Evolutionary conservation across 768 basidiomycete genomes (phyloP).

Genomic region (Boletus fagicola): DNA sequence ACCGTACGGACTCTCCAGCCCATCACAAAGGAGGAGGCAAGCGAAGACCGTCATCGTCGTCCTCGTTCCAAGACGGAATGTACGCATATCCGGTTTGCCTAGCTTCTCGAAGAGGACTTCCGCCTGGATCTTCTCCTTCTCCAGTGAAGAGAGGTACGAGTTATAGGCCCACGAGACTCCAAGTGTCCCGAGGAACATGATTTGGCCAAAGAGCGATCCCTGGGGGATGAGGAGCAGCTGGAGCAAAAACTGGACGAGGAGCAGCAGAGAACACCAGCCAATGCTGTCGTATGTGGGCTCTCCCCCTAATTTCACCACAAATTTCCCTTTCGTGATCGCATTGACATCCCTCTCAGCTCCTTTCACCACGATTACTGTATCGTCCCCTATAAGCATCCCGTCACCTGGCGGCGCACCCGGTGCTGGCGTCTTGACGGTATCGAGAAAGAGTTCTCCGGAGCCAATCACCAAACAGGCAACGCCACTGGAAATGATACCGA

Average conservation of each 20-base stretch:
- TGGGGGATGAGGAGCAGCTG: constrained; percentile 39
- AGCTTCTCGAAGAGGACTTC: constrained; percentile 19
- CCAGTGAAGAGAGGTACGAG: constrained; percentile 37
- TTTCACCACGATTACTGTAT: constrained; percentile 30
- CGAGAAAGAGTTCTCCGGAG: constrained; percentile 25
- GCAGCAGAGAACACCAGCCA: constrained; percentile 32
- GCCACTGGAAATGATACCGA: constrained; percentile 35
- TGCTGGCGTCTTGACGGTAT: constrained; percentile 20
- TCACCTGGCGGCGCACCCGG: constrained; percentile 30
- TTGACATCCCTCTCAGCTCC: constrained; percentile 34
- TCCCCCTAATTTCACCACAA: constrained; percentile 20
- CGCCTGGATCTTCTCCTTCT: constrained; percentile 32
- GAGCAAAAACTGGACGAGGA: constrained; percentile 33
- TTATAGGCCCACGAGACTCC: constrained; percentile 37
- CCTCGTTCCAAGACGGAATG: constrained; percentile 24
- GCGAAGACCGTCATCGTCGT: constrained; percentile 27
- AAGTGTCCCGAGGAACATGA: constrained; percentile 34
- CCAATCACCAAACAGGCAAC: constrained; percentile 30
- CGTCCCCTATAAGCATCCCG: constrained; percentile 28
- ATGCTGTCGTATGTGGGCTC: constrained; percentile 16
- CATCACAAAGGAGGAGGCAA: constrained; percentile 25
- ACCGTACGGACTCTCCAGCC: constrained; percentile 17
- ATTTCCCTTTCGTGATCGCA: constrained; percentile 33
- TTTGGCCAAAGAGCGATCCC: constrained; percentile 34
- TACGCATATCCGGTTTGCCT: constrained; percentile 13